Percentiles rank a stretch among this genome's conserved stretches.
Evolutionary conservation across 2,329 filamentous ascomycete genomes (phyloP).

Genomic region (Colletotrichum theobromicola): DNA sequence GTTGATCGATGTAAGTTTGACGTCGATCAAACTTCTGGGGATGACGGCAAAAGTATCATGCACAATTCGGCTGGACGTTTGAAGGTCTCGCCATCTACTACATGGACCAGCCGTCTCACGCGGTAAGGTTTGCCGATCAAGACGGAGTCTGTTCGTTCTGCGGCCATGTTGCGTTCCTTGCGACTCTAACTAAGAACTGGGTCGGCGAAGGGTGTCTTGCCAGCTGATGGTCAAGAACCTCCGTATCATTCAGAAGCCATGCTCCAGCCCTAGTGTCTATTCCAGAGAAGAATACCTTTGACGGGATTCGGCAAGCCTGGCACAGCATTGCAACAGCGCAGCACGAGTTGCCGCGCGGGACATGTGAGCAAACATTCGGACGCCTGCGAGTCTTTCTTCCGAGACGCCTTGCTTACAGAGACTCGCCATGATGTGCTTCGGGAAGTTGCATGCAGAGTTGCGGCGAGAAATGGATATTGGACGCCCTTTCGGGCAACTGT

Average conservation of each 20-base stretch:
- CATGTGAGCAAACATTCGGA: neutral
- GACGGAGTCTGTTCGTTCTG: neutral
- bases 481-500: neutral
- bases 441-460: neutral
- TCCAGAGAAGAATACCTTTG: neutral
- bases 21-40: neutral
- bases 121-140: neutral
- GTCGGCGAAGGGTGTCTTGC: neutral
- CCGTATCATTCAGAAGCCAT: neutral
- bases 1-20: neutral
- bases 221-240: neutral
- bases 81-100: neutral
- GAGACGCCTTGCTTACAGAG: neutral
- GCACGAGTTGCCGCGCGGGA: neutral
- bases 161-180: neutral
- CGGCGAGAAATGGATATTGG: neutral
- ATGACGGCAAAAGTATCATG: neutral
- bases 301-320: neutral
- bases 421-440: neutral
- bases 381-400: neutral
- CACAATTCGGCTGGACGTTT: neutral
- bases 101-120: neutral
- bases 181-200: neutral
- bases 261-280: neutral
- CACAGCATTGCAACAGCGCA: neutral